Evolutionary conservation across 2,329 filamentous ascomycete species (phyloP).

Genomic region (Aspergillus ochraceus): DNA sequence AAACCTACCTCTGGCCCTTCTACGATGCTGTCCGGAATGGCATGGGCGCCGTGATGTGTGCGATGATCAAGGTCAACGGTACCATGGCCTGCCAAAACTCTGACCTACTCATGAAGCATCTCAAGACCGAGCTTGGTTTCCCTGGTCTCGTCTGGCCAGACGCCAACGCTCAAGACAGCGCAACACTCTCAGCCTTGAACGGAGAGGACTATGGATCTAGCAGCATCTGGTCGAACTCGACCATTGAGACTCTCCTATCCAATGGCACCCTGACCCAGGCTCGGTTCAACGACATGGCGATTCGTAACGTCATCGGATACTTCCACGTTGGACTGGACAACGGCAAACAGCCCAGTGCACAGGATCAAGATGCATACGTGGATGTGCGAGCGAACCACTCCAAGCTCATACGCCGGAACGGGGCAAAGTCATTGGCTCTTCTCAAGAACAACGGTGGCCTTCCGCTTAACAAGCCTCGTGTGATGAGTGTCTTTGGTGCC

Average conservation of each 20-base stretch:
- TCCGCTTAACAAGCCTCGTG: constrained; percentile 49
- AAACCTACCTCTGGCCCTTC: constrained; percentile 77
- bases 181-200: constrained; percentile 48
- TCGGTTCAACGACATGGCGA: constrained; percentile 49
- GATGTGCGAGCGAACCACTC: constrained; percentile 72
- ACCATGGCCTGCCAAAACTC: constrained; percentile 52
- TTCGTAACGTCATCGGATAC: constrained; percentile 49
- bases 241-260: constrained; percentile 27
- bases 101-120: constrained; percentile 45
- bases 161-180: constrained; percentile 47
- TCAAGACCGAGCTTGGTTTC: constrained; percentile 55
- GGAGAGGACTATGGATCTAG: constrained; percentile 42
- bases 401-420: constrained; percentile 68
- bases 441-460: constrained; percentile 54
- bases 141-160: constrained; percentile 50
- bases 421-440: constrained; percentile 74
- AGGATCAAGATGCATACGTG: neutral
- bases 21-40: constrained; percentile 69
- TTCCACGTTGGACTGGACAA: constrained; percentile 46
- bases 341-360: constrained; percentile 17
- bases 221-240: constrained; percentile 30
- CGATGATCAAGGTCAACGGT: constrained; percentile 46
- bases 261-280: constrained; percentile 18
- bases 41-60: constrained; percentile 54
- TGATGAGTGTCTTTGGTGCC: constrained; percentile 53